Evolutionary conservation across 768 basidiomycete genomes (phyloP).

Genomic region (Tricholoma flavovirens): DNA sequence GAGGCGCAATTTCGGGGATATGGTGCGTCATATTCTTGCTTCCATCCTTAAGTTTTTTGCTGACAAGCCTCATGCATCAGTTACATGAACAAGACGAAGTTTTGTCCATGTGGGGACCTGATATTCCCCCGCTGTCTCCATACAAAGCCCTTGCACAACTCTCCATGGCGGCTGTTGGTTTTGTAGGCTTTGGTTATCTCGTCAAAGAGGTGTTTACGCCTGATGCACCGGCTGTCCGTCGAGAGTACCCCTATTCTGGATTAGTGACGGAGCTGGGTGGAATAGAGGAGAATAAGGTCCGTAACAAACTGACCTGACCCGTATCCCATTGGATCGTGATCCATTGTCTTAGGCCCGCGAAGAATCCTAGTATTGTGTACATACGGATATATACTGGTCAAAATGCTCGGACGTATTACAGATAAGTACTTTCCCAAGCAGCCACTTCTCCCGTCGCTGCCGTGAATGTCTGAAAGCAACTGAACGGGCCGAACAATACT

Average conservation of each 20-base stretch:
- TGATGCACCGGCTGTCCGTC: constrained; percentile 59
- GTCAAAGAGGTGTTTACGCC: constrained; percentile 52
- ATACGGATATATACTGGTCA: not conserved
- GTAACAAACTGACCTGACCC: constrained; percentile 13
- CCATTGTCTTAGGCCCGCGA: constrained; percentile 21
- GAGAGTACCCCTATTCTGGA: constrained; percentile 74
- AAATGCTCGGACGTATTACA: not conserved
- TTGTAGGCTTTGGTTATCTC: constrained; percentile 56
- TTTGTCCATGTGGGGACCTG: constrained; percentile 85
- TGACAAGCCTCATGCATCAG: constrained; percentile 32
- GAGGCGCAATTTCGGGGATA: constrained; percentile 77
- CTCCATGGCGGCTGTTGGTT: constrained; percentile 51
- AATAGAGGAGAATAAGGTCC: constrained; percentile 70
- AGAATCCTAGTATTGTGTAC: constrained; percentile 6
- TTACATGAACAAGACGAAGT: constrained; percentile 78
- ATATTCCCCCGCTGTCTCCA: constrained; percentile 58
- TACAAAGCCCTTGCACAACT: constrained; percentile 62
- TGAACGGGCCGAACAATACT: not conserved
- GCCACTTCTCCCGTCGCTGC: not conserved
- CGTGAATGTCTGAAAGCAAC: not conserved
- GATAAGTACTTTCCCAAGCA: not conserved
- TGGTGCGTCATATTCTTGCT: constrained; percentile 34
- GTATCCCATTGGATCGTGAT: constrained; percentile 3
- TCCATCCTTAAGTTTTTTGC: constrained; percentile 11
- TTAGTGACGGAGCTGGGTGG: constrained; percentile 76